These are phyloP conservation scores for Gracilaria gracilis DNA, from an alignment of 23 red algal genomes.

Conservation along the genomic window DNA sequence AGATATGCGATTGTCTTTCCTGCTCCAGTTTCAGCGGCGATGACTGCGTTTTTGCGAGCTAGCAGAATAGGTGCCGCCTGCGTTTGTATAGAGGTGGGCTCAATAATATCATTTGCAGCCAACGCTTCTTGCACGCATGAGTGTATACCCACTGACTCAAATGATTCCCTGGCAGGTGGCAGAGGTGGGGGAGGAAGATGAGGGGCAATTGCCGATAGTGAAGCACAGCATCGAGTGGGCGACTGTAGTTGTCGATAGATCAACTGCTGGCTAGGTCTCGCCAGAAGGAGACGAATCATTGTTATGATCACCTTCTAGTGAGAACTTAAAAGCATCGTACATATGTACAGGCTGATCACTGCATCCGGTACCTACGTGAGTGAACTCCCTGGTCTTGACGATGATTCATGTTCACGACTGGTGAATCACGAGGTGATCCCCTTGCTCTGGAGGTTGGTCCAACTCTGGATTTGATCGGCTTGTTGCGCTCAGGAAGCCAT, in stretches of 20 bases:
- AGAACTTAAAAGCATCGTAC: no score
- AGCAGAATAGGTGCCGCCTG: constrained; percentile 34
- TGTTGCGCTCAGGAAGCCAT: no score
- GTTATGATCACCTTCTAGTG: not conserved
- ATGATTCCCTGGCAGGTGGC: not conserved
- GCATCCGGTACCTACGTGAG: no score
- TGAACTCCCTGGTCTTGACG: no score
- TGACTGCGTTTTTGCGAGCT: constrained; percentile 28
- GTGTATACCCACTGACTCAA: constrained; percentile 15
- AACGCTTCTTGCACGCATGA: constrained; percentile 16
- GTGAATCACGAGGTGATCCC: no score
- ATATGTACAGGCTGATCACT: no score
- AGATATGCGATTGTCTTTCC: constrained; percentile 93
- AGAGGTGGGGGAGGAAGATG: not conserved
- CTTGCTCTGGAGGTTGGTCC: no score
- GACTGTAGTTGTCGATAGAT: not conserved
- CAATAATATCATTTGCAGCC: constrained; percentile 22
- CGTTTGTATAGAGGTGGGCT: constrained; percentile 50
- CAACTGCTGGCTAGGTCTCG: not conserved
- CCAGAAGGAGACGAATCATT: constrained; percentile 1
- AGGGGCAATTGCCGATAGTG: constrained; percentile 7
- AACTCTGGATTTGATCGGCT: no score
- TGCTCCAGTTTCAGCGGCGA: constrained; percentile 88
- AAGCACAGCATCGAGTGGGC: not conserved
- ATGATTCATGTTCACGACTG: no score